Base-by-base conservation (phyloP, 805 yeast species). In the Ogataea salicorniae region DNA sequence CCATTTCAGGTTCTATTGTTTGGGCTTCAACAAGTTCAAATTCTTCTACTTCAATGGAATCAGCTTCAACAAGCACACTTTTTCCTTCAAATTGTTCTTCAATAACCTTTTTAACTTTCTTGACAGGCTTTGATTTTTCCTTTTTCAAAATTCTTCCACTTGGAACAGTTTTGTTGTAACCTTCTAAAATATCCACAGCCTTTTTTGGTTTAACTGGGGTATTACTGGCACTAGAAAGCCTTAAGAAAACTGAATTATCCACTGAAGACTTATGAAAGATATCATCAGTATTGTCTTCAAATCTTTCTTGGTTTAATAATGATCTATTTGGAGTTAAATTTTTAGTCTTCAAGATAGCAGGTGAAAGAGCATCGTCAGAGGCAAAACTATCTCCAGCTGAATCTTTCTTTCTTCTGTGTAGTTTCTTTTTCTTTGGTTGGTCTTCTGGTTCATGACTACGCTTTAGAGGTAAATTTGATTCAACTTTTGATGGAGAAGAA, bases 201-300 rank as follows among this genome's bases (percentile, higher is more conserved):
- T 51, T 47, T 22, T 46, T 43, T 35, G 47, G 40, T 20, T 45
- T 46, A 2, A 45, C 15, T 13, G 59, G 55, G 5, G 49, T 47
- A 26, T 43, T 43, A 17, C 20, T 45, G 41, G 46, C 45, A 23
- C 48, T 51, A n/a, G 7, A 47, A 31, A 7, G 45, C 33, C 13
- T 47, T 43, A 6, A 50, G 8, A 11, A 39, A 7, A 51, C 48
- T 5, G 51, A 49, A 22, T 49, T 41, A 37, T 54, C 52, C 18
- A n/a, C 18, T 5, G 26, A 4, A 16, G 54, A 43, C n/a, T 45
- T 29, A 16, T 40, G 45, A 35, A 52, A 48, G 15, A 51, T 49
- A 29, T 53, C 54, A 39, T 54, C 56, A n/a, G 45, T 47, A 33
- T 47, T 51, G 29, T 52, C 43, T 43, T 62, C 63, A 41, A 59